Conservation (phyloP, 1,284 basidiomycete species). For the Ceratobasidium sp. region DNA sequence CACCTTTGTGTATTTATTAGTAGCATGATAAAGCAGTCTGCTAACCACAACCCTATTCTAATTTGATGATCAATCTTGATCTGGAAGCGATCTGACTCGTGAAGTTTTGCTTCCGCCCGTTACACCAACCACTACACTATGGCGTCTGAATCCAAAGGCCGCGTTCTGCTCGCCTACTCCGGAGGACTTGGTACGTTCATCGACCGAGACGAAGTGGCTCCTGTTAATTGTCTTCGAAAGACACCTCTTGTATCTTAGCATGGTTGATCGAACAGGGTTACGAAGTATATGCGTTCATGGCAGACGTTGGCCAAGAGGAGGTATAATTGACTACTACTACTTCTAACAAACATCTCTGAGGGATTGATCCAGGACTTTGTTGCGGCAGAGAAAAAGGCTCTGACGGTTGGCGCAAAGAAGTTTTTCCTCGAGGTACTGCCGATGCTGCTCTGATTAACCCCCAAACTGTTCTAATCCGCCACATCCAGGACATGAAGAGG, state of each 20-base stretch:
- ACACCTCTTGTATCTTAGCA: conserved; percentile 96
- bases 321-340: conserved; percentile 55
- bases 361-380: conserved; percentile 79
- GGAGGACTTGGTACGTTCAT: conserved; percentile 88
- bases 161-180: conserved; percentile 95
- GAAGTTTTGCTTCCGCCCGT: conserved; percentile 16
- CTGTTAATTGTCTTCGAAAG: conserved; percentile 56
- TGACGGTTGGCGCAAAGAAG: conserved; percentile 92
- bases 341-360: not conserved
- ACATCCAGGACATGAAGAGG: conserved; percentile 83
- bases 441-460: not conserved
- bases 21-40: too few relatives aligned
- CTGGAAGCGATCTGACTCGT: conserved; percentile 16
- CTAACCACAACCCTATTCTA: too few relatives aligned
- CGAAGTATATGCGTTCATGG: conserved; percentile 98
- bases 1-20: too few relatives aligned
- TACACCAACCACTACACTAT: conserved; percentile 4
- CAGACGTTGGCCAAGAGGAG: conserved; percentile 98
- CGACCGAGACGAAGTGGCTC: not conserved
- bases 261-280: conserved; percentile 99
- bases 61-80: conserved; percentile 43
- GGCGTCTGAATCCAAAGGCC: conserved; percentile 63
- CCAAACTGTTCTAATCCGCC: not conserved
- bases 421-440: conserved; percentile 85
- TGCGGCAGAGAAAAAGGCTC: conserved; percentile 91